Evolutionary conservation across 331 rosid species (phyloP).

Genomic region (Telfairia occidentalis): DNA sequence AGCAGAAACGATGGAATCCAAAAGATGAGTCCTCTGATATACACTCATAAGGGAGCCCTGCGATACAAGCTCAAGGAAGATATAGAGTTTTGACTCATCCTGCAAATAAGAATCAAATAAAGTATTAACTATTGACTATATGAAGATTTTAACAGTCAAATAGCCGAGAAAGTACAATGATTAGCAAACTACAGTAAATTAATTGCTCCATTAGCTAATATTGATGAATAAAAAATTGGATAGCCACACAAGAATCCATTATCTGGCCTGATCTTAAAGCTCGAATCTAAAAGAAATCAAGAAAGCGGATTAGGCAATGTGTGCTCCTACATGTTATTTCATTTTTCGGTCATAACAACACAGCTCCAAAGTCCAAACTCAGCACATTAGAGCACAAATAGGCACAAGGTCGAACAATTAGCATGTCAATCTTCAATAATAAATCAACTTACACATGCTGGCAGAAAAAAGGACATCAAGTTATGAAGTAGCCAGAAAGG

Average conservation of each 20-base stretch:
- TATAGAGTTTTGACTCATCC: slow-evolving; percentile 71
- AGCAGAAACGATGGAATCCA: slow-evolving; percentile 70
- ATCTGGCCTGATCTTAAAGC: not conserved
- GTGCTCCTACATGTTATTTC: not conserved
- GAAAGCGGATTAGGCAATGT: not conserved
- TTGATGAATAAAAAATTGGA: not conserved
- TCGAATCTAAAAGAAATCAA: not conserved
- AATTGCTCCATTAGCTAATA: not conserved
- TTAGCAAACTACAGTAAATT: not conserved
- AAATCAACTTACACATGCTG: not conserved
- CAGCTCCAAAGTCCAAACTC: not conserved
- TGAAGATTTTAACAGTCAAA: not conserved
- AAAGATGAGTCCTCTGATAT: slow-evolving; percentile 45
- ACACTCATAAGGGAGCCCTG: slow-evolving; percentile 79
- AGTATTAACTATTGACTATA: slow-evolving; percentile 12
- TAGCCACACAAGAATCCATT: not conserved
- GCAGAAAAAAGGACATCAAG: not conserved
- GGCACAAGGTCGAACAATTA: not conserved
- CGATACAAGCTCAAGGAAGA: slow-evolving; percentile 82
- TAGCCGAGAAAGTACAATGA: not conserved
- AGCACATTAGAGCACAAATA: not conserved
- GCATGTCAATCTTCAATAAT: not conserved
- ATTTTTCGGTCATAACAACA: not conserved
- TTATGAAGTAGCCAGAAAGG: not conserved
- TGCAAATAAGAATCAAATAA: slow-evolving; percentile 27